Conservation (phyloP, 441 rosid species). For the Populus hybrid region DNA sequence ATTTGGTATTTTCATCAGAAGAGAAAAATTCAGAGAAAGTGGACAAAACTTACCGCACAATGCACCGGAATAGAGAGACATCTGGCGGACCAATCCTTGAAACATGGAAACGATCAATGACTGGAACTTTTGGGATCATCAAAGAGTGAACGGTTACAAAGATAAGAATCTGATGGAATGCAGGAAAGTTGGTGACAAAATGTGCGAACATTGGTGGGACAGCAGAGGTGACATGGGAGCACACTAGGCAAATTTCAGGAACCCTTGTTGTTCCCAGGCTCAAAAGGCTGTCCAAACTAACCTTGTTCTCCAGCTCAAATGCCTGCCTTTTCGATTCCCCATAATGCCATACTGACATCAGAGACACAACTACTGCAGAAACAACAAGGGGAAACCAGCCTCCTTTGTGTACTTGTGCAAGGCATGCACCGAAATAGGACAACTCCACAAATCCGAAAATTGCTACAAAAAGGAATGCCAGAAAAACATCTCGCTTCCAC, state of each 20-base stretch:
- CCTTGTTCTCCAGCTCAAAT: conserved; percentile 25
- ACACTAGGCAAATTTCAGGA: conserved; percentile 30
- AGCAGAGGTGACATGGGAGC: conserved; percentile 20
- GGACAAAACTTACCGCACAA: conserved; percentile 12
- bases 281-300: conserved; percentile 15
- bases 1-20: background rate
- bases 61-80: conserved; percentile 19
- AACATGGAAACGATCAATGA: conserved; percentile 19
- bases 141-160: conserved; percentile 19
- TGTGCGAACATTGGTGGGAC: conserved; percentile 32
- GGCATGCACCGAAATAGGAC: conserved; percentile 22
- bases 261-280: conserved; percentile 21
- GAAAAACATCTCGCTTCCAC: conserved; percentile 19
- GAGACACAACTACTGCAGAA: conserved; percentile 11
- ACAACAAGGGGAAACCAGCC: conserved; percentile 30
- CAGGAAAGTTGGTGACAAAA: conserved; percentile 33
- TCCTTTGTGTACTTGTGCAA: conserved; percentile 24
- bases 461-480: conserved; percentile 14
- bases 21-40: no score
- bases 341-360: conserved; percentile 29
- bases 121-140: conserved; percentile 21
- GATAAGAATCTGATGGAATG: conserved; percentile 25
- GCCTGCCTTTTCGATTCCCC: conserved; percentile 19
- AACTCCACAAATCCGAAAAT: conserved; percentile 26
- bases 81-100: conserved; percentile 16